Conservation (phyloP, 768 basidiomycete genomes). For the Trametes cingulata region DNA sequence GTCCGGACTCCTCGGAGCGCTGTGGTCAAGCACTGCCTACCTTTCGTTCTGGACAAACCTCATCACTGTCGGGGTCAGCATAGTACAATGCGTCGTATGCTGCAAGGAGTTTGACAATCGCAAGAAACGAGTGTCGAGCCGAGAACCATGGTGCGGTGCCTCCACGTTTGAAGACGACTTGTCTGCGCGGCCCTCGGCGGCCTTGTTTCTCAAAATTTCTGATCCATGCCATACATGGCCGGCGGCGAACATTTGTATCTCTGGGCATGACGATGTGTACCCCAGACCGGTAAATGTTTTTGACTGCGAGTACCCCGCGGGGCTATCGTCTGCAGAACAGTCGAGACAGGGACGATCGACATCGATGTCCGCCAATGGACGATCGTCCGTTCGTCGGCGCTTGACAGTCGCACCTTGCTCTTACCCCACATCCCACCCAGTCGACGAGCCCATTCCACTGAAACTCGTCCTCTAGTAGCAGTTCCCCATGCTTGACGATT, state of each 20-base stretch:
- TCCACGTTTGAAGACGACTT: too few species aligned
- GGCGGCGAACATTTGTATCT: too few species aligned
- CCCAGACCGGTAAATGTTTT: not conserved
- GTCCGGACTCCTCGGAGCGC: not conserved
- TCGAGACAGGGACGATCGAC: slow-evolving; percentile 3
- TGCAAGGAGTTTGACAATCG: not conserved
- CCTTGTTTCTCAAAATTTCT: too few species aligned
- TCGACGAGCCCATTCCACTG: not conserved
- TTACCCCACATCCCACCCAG: not conserved
- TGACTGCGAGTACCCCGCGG: not conserved
- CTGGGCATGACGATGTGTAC: not conserved
- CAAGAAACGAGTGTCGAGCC: too few species aligned
- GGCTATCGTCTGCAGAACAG: not conserved
- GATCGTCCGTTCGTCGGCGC: not conserved
- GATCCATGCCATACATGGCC: too few species aligned
- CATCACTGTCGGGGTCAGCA: too few species aligned
- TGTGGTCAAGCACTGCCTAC: too few species aligned
- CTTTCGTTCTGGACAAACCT: too few species aligned
- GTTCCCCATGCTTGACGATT: not conserved
- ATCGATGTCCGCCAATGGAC: not conserved
- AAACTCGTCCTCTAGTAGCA: not conserved
- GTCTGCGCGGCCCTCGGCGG: too few species aligned
- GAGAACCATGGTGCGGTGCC: too few species aligned
- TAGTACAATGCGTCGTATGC: too few species aligned
- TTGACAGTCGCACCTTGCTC: not conserved